Evolutionary conservation across 2,329 filamentous ascomycete species (phyloP).

Genomic region (Colletotrichum simmondsii): DNA sequence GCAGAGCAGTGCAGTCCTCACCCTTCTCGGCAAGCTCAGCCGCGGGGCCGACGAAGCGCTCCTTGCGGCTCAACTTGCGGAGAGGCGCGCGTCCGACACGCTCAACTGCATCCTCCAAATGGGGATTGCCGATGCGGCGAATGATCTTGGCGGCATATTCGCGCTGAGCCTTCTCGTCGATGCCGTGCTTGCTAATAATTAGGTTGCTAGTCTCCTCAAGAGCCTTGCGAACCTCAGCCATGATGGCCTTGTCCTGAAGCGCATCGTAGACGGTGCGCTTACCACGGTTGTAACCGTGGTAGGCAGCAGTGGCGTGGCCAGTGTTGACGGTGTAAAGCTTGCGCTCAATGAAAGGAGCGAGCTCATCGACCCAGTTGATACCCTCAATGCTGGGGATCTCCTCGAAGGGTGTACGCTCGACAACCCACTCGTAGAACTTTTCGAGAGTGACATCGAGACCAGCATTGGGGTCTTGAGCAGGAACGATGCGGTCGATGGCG

Average conservation of each 20-base stretch:
- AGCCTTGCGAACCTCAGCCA: slow-evolving; percentile 80
- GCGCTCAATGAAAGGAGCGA: slow-evolving; percentile 96
- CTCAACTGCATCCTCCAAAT: slow-evolving; percentile 91
- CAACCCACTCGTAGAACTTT: slow-evolving; percentile 99
- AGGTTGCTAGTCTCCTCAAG: slow-evolving; percentile 87
- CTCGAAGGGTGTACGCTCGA: slow-evolving; percentile 87
- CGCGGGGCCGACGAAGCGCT: slow-evolving; percentile 94
- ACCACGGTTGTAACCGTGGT: slow-evolving; percentile 89
- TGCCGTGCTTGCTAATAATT: slow-evolving; percentile 88
- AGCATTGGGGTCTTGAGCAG: slow-evolving; percentile 82
- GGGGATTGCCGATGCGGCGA: slow-evolving; percentile 90
- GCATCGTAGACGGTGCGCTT: slow-evolving; percentile 92
- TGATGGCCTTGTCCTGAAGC: slow-evolving; percentile 82
- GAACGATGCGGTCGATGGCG: slow-evolving; percentile 97
- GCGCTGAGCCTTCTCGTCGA: slow-evolving; percentile 78
- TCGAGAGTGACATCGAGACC: slow-evolving; percentile 95
- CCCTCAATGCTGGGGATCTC: slow-evolving; percentile 82
- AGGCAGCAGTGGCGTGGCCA: slow-evolving; percentile 93
- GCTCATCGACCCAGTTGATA: slow-evolving; percentile 91
- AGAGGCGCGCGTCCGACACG: slow-evolving; percentile 95
- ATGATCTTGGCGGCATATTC: slow-evolving; percentile 94
- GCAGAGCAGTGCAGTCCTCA: slow-evolving; percentile 76
- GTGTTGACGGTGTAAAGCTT: slow-evolving; percentile 99
- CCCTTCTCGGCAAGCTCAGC: slow-evolving; percentile 87
- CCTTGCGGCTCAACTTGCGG: slow-evolving; percentile 92